phyloP scores from a whole-genome alignment of 345 rosid genomes.

The Gossypium longicalyx region DNA sequence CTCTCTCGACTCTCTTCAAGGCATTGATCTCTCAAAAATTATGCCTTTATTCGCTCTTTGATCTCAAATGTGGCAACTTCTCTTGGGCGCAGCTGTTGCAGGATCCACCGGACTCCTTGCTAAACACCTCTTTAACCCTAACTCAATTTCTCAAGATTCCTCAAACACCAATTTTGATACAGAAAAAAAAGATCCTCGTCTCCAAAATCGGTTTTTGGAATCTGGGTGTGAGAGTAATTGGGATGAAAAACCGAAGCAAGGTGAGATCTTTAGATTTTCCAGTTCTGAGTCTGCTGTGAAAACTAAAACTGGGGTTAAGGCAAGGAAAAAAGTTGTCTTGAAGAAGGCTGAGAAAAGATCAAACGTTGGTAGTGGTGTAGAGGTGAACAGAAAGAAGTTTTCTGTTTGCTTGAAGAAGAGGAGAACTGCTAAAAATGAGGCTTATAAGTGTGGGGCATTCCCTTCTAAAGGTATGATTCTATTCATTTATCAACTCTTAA shows the following conservation, averaged over 20 bases:
- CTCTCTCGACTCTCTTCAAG: conserved; percentile 14
- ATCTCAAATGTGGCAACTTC: conserved; percentile 66
- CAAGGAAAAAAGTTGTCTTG: conserved; percentile 28
- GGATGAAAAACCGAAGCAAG: conserved; percentile 29
- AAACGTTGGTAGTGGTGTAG: conserved; percentile 31
- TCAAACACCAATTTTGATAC: not conserved
- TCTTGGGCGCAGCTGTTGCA: conserved; percentile 68
- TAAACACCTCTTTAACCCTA: conserved; percentile 38
- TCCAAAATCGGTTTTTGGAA: conserved; percentile 18
- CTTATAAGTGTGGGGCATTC: conserved; percentile 36
- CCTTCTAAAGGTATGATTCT: conserved; percentile 43
- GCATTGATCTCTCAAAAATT: conserved; percentile 6
- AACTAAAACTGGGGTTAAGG: conserved; percentile 20
- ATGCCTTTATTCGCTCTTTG: conserved; percentile 2
- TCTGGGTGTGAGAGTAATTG: conserved; percentile 25
- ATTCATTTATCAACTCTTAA: not conserved
- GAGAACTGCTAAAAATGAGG: conserved; percentile 42
- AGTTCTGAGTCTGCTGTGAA: conserved; percentile 43
- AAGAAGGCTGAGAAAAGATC: conserved; percentile 34
- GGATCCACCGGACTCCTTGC: conserved; percentile 68
- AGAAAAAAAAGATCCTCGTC: conserved; percentile 15
- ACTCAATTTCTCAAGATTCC: not conserved
- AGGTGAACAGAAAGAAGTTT: conserved; percentile 29
- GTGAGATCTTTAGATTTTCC: conserved; percentile 66
- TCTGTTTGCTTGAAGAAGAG: conserved; percentile 53